Evolutionary conservation across 2,329 filamentous ascomycete genomes (phyloP).

Genomic region (Xylariales sp.): DNA sequence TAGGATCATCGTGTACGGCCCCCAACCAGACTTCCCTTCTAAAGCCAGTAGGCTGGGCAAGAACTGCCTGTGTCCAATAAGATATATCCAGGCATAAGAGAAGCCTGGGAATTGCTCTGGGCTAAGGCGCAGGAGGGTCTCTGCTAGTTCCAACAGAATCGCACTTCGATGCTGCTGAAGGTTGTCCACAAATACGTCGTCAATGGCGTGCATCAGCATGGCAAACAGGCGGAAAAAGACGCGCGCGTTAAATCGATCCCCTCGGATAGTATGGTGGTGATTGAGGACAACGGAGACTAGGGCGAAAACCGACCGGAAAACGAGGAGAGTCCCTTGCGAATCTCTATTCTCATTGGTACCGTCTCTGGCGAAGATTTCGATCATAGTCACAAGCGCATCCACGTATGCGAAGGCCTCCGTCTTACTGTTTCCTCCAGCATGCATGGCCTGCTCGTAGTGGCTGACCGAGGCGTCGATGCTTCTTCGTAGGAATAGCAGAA

Average conservation of each 20-base stretch:
- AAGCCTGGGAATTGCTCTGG: slow-evolving; percentile 85
- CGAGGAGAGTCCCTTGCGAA: slow-evolving; percentile 72
- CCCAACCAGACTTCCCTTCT: slow-evolving; percentile 78
- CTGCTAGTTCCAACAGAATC: slow-evolving; percentile 77
- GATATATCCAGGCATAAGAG: slow-evolving; percentile 82
- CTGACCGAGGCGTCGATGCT: slow-evolving; percentile 84
- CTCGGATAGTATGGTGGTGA: slow-evolving; percentile 83
- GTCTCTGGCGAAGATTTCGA: slow-evolving; percentile 79
- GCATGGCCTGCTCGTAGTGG: slow-evolving; percentile 78
- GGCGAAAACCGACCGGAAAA: slow-evolving; percentile 81
- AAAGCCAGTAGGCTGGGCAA: slow-evolving; percentile 80
- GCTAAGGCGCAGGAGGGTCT: slow-evolving; percentile 77
- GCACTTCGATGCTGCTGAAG: slow-evolving; percentile 72
- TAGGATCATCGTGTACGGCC: slow-evolving; percentile 77
- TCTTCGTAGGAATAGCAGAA: slow-evolving; percentile 81
- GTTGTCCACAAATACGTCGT: slow-evolving; percentile 67
- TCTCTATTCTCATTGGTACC: slow-evolving; percentile 71
- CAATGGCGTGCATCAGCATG: slow-evolving; percentile 80
- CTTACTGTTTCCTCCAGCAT: slow-evolving; percentile 67
- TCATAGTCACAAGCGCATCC: slow-evolving; percentile 85
- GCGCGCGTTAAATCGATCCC: slow-evolving; percentile 85
- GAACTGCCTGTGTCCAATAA: slow-evolving; percentile 87
- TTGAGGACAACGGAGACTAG: slow-evolving; percentile 85
- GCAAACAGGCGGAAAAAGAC: slow-evolving; percentile 94
- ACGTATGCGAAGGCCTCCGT: slow-evolving; percentile 69